These are phyloP conservation scores for Thalassiosira delicatula DNA, from an alignment of 352 stramenopile genomes.

Conservation along the genomic window DNA sequence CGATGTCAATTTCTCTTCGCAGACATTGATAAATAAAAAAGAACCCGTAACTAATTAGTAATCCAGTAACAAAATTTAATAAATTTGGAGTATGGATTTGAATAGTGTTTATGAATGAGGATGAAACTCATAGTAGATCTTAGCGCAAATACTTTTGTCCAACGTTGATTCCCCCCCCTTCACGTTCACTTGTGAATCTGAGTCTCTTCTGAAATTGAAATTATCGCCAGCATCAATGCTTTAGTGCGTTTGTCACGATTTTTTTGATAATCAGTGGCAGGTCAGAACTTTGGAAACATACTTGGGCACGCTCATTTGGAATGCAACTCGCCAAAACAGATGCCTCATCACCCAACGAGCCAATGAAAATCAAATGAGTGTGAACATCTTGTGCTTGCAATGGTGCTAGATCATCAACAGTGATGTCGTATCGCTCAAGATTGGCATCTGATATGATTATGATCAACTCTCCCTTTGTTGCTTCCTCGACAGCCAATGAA, in stretches of 20 bases:
- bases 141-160: no score
- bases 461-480: constrained; percentile 86
- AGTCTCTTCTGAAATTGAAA: no score
- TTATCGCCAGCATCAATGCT: no score
- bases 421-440: constrained; percentile 90
- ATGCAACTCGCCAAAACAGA: constrained; percentile 54
- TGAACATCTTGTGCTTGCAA: constrained; percentile 59
- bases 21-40: no score
- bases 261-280: constrained; percentile 72
- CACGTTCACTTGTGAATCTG: no score
- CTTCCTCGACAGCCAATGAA: constrained; percentile 84
- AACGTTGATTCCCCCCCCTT: no score
- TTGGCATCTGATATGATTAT: constrained; percentile 96
- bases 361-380: constrained; percentile 77
- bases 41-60: no score
- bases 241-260: constrained; percentile 65
- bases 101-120: no score
- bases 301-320: constrained; percentile 66
- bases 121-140: no score
- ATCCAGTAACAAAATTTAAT: no score
- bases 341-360: constrained; percentile 74
- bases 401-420: constrained; percentile 47
- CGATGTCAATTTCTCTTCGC: no score
- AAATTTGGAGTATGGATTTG: no score
- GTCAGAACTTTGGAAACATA: constrained; percentile 72